Evolutionary conservation across 768 basidiomycete species (phyloP).

Genomic region (Lepiota subincarnata): DNA sequence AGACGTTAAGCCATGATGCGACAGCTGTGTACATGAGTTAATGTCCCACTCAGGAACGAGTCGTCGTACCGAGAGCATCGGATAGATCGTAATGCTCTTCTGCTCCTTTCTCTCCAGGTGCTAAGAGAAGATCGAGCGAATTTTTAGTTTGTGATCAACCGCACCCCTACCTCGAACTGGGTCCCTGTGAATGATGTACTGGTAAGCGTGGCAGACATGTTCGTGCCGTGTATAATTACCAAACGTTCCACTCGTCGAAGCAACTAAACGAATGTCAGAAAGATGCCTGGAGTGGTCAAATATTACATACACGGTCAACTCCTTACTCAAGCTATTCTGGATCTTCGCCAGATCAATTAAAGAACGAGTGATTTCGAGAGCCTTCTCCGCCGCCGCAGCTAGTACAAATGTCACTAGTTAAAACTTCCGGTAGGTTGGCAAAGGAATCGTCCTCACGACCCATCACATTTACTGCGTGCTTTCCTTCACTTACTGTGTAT

Average conservation of each 20-base stretch:
- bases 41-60: not conserved
- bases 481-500: constrained; percentile 38
- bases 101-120: constrained; percentile 44
- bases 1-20: constrained; percentile 57
- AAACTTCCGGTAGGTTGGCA: not conserved
- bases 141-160: not conserved
- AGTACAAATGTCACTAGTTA: not conserved
- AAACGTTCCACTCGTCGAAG: constrained; percentile 59
- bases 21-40: constrained; percentile 34
- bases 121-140: constrained; percentile 17
- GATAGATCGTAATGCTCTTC: constrained; percentile 53
- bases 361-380: constrained; percentile 44
- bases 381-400: constrained; percentile 51
- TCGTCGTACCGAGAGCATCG: constrained; percentile 38
- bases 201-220: not conserved
- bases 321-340: constrained; percentile 31
- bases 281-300: not conserved
- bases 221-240: constrained; percentile 22
- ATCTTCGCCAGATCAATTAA: constrained; percentile 50
- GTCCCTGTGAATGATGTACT: constrained; percentile 25
- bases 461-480: constrained; percentile 51
- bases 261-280: constrained; percentile 22
- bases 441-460: constrained; percentile 31
- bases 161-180: constrained; percentile 33
- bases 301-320: constrained; percentile 31